Percentiles rank a stretch among this genome's conserved stretches.
Evolutionary conservation across 2,329 filamentous ascomycete genomes (phyloP).

Genomic region (Cercospora berteroae): DNA sequence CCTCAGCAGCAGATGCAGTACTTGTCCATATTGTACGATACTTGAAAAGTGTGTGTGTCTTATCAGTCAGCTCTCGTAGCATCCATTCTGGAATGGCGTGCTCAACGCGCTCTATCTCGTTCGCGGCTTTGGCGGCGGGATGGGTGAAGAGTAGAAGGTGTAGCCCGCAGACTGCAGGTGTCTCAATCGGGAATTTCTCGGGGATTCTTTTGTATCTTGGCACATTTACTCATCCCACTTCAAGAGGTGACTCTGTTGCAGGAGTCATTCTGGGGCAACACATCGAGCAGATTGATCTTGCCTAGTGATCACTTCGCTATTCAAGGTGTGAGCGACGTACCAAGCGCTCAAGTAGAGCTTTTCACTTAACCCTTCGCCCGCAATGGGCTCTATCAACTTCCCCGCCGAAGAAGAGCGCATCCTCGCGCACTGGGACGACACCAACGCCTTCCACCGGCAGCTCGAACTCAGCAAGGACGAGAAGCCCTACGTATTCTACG

Average conservation of each 20-base stretch:
- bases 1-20: not conserved
- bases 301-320: not conserved
- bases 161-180: not conserved
- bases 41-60: not conserved
- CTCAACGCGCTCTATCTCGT: not conserved
- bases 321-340: not conserved
- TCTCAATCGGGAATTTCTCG: not conserved
- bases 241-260: not conserved
- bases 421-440: constrained; percentile 84
- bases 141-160: not conserved
- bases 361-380: constrained; percentile 19
- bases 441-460: constrained; percentile 85
- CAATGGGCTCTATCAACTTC: constrained; percentile 66
- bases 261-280: constrained; percentile 1
- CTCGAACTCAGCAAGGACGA: constrained; percentile 80
- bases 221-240: constrained; percentile 7
- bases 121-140: not conserved
- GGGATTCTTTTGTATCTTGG: not conserved
- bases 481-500: constrained; percentile 88
- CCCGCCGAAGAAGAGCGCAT: constrained; percentile 84
- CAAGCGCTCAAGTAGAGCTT: constrained; percentile 5
- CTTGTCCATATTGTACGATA: not conserved
- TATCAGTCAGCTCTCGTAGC: not conserved
- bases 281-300: not conserved
- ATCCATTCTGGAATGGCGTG: not conserved